Base-by-base conservation (phyloP, 2,329 filamentous ascomycete species). In the Aspergillus sp. region DNA sequence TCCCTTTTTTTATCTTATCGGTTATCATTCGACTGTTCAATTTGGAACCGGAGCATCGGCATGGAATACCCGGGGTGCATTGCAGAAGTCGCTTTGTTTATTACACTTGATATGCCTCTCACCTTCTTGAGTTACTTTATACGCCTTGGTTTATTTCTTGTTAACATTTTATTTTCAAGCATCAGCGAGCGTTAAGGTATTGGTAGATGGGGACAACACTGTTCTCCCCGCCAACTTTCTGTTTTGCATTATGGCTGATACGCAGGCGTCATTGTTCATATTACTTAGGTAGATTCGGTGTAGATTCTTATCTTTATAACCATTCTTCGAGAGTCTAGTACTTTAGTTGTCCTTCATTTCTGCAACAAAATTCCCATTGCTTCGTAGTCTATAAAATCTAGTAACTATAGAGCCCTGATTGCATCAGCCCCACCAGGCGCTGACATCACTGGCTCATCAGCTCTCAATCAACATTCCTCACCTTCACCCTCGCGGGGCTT, bases 181-280 rank as follows among this genome's bases (percentile, higher is more conserved):
- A 72, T 73, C 64, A 64, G 59, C 66, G 70, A 72, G 71, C 69
- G 70, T 68, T 64, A 60, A 55, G 65, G 64, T 64, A 60, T 66
- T 62, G 57, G 65, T 68, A 69, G 64, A 69, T 55, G 60, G 59
- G 40, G 57, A 58, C 57, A 31, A 35, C 54, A 59, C 21, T 43
- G 52, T 57, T 51, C 23, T 55, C 62, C 59, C 52, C 61, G 39
- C 57, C 61, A 41, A 3, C 46, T 51, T 24, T 14, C 17, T 23
- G 27, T 45, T 50, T 55, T 31, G 23, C 41, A 55, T 57, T 54
- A 21, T 55, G 48, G 52, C 41, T 52, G 55, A 37, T 44, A n/a
- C 48, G 17, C 50, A 19, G 58, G 60, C 52, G 55, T 56, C 51
- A 52, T 46, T 37, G 17, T 52, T 52, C 48, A 41, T 40, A 45